These are phyloP conservation scores for Phialemoniopsis sp. DNA, from an alignment of 2,329 filamentous ascomycete species.

Conservation along the genomic window DNA sequence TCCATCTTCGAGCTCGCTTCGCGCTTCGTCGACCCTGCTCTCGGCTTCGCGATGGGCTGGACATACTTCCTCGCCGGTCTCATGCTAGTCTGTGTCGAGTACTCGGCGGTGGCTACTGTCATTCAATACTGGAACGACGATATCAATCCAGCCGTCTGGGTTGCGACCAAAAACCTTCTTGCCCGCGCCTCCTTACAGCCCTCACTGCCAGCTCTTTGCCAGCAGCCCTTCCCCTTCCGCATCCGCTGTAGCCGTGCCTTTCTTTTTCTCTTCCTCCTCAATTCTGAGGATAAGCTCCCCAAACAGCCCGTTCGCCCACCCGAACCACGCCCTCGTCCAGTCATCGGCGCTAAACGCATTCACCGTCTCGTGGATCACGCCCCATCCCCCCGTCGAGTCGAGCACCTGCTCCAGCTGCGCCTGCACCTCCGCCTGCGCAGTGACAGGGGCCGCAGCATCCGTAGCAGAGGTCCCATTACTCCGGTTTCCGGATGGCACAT, in stretches of 20 bases:
- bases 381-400: slow-evolving; percentile 32
- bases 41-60: slow-evolving; percentile 53
- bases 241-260: slow-evolving; percentile 3
- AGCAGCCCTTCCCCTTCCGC: slow-evolving; percentile 14
- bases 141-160: slow-evolving; percentile 42
- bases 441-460: no score
- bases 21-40: slow-evolving; percentile 50
- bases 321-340: slow-evolving; percentile 42
- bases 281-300: slow-evolving; percentile 32
- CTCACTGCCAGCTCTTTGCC: slow-evolving; percentile 21
- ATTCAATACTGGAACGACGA: slow-evolving; percentile 37
- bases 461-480: slow-evolving; percentile 17
- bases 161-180: no score
- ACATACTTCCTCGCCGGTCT: slow-evolving; percentile 44
- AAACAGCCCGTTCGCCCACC: slow-evolving; percentile 37
- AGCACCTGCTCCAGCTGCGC: slow-evolving; percentile 30
- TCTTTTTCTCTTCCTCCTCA: slow-evolving; percentile 19
- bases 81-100: slow-evolving; percentile 41
- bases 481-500: slow-evolving; percentile 14
- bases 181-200: no score
- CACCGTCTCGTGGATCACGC: slow-evolving; percentile 45
- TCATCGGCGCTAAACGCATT: slow-evolving; percentile 31
- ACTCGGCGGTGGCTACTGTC: slow-evolving; percentile 37
- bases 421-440: slow-evolving; percentile 20
- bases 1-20: slow-evolving; percentile 51